Evolutionary conservation across 768 basidiomycete genomes (phyloP).

Genomic region (Dendrothele bispora): DNA sequence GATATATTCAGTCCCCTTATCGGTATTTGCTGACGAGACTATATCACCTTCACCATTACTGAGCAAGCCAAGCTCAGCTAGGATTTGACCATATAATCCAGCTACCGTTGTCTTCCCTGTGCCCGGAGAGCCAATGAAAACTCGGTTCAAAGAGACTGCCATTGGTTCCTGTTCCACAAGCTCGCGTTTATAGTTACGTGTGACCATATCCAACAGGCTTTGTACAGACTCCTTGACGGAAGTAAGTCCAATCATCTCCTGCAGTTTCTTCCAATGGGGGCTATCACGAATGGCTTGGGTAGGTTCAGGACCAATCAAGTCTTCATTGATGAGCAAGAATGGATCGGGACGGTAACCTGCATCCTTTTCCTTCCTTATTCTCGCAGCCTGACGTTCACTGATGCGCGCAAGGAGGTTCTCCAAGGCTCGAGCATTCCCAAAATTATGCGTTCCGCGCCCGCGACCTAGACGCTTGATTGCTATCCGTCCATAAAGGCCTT

Average conservation of each 20-base stretch:
- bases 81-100: constrained; percentile 61
- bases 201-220: constrained; percentile 33
- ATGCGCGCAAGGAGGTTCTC: constrained; percentile 36
- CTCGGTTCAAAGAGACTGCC: constrained; percentile 43
- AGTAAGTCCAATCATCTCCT: constrained; percentile 33
- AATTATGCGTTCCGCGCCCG: constrained; percentile 38
- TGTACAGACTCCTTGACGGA: constrained; percentile 37
- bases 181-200: constrained; percentile 42
- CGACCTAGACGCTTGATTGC: constrained; percentile 39
- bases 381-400: constrained; percentile 38
- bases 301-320: constrained; percentile 46
- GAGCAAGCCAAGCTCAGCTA: constrained; percentile 61
- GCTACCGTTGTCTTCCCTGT: constrained; percentile 76
- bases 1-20: background rate
- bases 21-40: constrained; percentile 37
- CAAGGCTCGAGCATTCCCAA: constrained; percentile 45
- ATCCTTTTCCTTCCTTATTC: constrained; percentile 29
- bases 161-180: constrained; percentile 39
- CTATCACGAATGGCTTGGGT: constrained; percentile 31
- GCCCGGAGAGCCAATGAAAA: constrained; percentile 68
- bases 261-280: constrained; percentile 34
- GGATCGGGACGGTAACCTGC: constrained; percentile 28
- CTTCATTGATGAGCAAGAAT: constrained; percentile 36
- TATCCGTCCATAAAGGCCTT: constrained; percentile 39
- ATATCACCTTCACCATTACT: constrained; percentile 68